These are phyloP conservation scores for Myrica gale DNA, from an alignment of 306 rosid species.

Conservation along the genomic window DNA sequence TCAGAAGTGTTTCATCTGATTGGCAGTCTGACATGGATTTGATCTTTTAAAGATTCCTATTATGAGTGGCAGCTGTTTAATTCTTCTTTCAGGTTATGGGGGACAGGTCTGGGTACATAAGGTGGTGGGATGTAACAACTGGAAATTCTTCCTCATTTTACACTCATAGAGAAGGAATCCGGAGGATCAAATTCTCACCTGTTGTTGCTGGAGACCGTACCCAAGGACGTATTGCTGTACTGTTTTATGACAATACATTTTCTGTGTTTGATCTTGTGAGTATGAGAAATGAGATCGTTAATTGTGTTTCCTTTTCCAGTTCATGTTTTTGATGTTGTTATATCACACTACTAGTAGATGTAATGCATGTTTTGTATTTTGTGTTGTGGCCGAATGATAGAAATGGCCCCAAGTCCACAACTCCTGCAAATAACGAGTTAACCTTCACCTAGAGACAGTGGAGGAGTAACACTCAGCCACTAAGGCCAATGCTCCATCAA, in stretches of 20 bases:
- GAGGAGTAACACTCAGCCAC: neutral
- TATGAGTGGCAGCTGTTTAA: constrained; percentile 35
- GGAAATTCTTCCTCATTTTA: constrained; percentile 94
- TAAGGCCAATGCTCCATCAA: neutral
- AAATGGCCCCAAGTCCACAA: neutral
- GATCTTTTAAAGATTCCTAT: constrained; percentile 19
- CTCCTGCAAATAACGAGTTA: neutral
- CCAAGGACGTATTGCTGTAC: constrained; percentile 92
- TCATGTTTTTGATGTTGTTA: constrained; percentile 17
- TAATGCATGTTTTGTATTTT: neutral
- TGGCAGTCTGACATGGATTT: constrained; percentile 13
- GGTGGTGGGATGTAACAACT: constrained; percentile 98
- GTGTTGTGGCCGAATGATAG: neutral
- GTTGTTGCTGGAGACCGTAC: constrained; percentile 80
- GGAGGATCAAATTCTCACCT: constrained; percentile 89
- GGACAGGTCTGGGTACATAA: constrained; percentile 82
- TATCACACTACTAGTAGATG: neutral
- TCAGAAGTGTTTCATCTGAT: constrained; percentile 22
- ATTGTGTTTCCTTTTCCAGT: constrained; percentile 8
- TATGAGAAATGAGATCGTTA: constrained; percentile 20
- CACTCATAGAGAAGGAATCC: constrained; percentile 93
- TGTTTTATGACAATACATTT: constrained; percentile 90
- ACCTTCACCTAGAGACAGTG: neutral
- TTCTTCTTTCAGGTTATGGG: constrained; percentile 89
- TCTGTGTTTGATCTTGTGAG: constrained; percentile 94